phyloP scores from a whole-genome alignment of 2,329 filamentous ascomycete species.

The Aspergillus hiratsukae region DNA sequence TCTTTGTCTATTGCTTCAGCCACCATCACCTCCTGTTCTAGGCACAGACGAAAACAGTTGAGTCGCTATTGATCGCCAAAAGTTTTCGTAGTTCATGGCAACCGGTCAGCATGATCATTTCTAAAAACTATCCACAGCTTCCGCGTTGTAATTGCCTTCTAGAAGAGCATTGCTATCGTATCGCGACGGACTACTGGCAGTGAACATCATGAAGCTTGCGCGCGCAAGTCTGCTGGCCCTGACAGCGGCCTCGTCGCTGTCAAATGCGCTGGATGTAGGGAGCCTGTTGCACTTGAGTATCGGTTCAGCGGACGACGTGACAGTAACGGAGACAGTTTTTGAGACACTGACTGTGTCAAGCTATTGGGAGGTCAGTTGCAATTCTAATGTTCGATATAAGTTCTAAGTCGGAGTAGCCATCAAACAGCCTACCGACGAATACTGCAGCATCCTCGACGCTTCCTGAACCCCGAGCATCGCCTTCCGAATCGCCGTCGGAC shows the following conservation, averaged over 20 bases:
- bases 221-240: not conserved
- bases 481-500: too few species aligned
- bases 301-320: not conserved
- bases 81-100: not conserved
- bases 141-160: not conserved
- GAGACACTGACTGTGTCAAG: not conserved
- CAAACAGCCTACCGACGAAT: not conserved
- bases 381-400: not conserved
- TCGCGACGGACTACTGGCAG: not conserved
- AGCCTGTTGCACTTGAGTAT: not conserved
- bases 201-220: not conserved
- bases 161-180: not conserved
- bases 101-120: not conserved
- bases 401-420: not conserved
- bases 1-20: not conserved
- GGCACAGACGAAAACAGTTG: not conserved
- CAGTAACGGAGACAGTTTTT: not conserved
- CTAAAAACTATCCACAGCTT: not conserved
- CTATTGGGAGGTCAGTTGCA: not conserved
- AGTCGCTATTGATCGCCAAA: not conserved
- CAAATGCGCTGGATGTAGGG: not conserved
- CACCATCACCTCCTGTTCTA: not conserved
- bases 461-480: too few species aligned
- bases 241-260: not conserved
- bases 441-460: too few species aligned